Evolutionary conservation across 345 rosid genomes (phyloP).

Genomic region (Ailanthus altissimus): DNA sequence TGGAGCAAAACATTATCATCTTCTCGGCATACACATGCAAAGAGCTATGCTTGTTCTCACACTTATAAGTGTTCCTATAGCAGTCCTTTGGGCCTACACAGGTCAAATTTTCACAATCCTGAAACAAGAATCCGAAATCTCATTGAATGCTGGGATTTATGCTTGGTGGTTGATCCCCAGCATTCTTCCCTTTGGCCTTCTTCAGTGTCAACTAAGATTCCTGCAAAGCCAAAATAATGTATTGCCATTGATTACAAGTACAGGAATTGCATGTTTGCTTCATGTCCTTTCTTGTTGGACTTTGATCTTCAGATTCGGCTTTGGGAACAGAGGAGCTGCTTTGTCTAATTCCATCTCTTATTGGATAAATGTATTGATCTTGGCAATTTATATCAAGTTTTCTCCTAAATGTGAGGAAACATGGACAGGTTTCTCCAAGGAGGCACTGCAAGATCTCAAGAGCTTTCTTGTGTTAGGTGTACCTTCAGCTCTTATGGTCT

Average conservation of each 20-base stretch:
- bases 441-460: conserved; percentile 27
- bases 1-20: conserved; percentile 35
- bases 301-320: conserved; percentile 23
- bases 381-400: conserved; percentile 35
- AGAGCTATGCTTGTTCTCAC: conserved; percentile 39
- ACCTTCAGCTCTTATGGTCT: conserved; percentile 44
- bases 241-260: conserved; percentile 25
- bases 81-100: conserved; percentile 30
- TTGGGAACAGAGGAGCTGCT: conserved; percentile 43
- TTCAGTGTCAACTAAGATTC: conserved; percentile 40
- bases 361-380: conserved; percentile 38
- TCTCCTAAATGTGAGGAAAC: conserved; percentile 33
- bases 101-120: conserved; percentile 28
- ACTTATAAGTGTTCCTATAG: conserved; percentile 29
- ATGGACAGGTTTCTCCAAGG: conserved; percentile 39
- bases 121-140: conserved; percentile 29
- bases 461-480: conserved; percentile 33
- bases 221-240: conserved; percentile 33
- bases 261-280: conserved; percentile 26
- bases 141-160: conserved; percentile 27
- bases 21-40: conserved; percentile 38
- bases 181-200: conserved; percentile 37
- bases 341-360: conserved; percentile 33
- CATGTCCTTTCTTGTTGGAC: conserved; percentile 42
- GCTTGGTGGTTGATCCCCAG: conserved; percentile 35